Conservation (phyloP, 768 basidiomycete species). For the Erythrobasidium yunnanense region DNA sequence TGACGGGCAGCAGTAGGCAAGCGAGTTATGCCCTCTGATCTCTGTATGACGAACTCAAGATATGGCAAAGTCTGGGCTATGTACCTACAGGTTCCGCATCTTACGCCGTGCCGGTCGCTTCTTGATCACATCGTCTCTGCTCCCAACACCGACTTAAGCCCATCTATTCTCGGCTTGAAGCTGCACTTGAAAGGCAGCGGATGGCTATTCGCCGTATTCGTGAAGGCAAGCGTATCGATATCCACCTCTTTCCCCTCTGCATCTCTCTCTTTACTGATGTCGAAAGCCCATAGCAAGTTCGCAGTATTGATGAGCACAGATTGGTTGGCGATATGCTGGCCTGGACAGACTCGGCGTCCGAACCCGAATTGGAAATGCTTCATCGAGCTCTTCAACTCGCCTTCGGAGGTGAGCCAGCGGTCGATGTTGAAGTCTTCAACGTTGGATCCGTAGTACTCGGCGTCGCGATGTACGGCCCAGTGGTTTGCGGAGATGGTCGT, state of each 20-base stretch:
- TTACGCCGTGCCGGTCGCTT: too few species aligned
- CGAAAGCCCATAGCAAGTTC: constrained; percentile 28
- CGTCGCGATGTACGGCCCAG: constrained; percentile 23
- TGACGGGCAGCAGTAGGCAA: too few species aligned
- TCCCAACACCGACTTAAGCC: too few species aligned
- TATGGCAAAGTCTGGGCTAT: too few species aligned
- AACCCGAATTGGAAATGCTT: constrained; percentile 27
- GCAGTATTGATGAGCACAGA: constrained; percentile 26
- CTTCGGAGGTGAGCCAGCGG: constrained; percentile 3
- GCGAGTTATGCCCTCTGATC: too few species aligned
- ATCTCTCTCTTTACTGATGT: constrained; percentile 21
- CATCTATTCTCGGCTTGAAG: constrained; percentile 50
- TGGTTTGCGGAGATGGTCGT: constrained; percentile 27
- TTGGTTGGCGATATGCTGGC: constrained; percentile 26
- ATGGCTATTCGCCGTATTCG: constrained; percentile 55
- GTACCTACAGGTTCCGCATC: too few species aligned
- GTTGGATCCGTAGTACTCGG: constrained; percentile 2
- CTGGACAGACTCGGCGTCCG: constrained; percentile 27
- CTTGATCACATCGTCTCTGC: too few species aligned
- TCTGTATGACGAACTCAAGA: too few species aligned
- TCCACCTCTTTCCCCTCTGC: constrained; percentile 12
- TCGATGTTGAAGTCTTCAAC: constrained; percentile 21
- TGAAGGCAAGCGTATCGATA: constrained; percentile 55
- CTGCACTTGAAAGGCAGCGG: constrained; percentile 54
- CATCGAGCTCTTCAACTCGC: constrained; percentile 14